phyloP scores from a whole-genome alignment of 371 early-diverging fungal species.

The Zychaea mexicana region DNA sequence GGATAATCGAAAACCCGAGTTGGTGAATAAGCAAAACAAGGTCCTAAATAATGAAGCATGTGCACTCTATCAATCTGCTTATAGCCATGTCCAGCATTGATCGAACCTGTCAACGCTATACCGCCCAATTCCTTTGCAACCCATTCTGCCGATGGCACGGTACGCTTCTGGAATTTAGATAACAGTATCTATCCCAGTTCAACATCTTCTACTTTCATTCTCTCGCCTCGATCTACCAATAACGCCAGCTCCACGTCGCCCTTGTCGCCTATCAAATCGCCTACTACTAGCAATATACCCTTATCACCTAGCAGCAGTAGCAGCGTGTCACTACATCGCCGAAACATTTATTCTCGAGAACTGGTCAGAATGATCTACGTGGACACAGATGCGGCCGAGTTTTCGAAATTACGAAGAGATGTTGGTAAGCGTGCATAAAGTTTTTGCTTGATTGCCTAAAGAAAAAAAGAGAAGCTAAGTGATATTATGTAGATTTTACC shows the following conservation, averaged over 20 bases:
- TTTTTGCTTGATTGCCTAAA: neutral
- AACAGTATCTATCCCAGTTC: constrained; percentile 12
- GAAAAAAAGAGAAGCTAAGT: neutral
- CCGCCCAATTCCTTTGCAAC: constrained; percentile 74
- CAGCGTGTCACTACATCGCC: constrained; percentile 21
- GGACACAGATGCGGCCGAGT: constrained; percentile 48
- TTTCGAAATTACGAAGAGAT: constrained; percentile 35
- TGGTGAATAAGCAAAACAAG: no score
- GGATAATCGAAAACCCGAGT: no score
- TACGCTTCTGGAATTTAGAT: constrained; percentile 82
- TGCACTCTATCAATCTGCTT: neutral
- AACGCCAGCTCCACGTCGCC: neutral
- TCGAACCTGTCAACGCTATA: constrained; percentile 5
- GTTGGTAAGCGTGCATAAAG: constrained; percentile 25
- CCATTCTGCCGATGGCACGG: constrained; percentile 80
- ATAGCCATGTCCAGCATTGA: constrained; percentile 30
- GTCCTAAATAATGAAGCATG: no score
- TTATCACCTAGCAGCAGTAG: constrained; percentile 35
- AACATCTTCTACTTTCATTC: constrained; percentile 21
- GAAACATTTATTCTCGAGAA: constrained; percentile 65
- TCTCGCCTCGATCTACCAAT: constrained; percentile 13
- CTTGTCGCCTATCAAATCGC: constrained; percentile 8
- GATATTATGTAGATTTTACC: constrained; percentile 14
- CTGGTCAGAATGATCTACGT: constrained; percentile 63
- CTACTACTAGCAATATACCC: constrained; percentile 12